A percentile compares a stretch with the other conserved stretches of the same genome.
Conservation (phyloP, 179 eudicot genomes). For the Drosera spatulata region DNA sequence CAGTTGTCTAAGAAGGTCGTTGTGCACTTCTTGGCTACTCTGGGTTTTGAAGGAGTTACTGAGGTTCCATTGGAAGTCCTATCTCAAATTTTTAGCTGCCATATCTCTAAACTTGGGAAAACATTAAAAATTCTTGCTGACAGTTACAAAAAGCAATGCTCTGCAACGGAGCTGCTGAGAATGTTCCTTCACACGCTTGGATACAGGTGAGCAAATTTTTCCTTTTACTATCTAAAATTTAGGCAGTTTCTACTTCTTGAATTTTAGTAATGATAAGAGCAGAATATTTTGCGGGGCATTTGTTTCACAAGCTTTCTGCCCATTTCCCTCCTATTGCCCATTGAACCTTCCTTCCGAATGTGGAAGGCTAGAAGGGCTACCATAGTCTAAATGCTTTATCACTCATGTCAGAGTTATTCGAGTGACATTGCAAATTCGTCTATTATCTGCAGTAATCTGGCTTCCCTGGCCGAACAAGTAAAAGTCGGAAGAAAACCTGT, state of each 20-base stretch:
- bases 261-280: neutral
- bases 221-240: neutral
- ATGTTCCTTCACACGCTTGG: constrained; percentile 85
- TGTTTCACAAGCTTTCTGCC: too few species aligned
- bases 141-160: constrained; percentile 76
- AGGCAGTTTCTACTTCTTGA: neutral
- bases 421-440: neutral
- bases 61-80: constrained; percentile 64
- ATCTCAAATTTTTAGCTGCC: constrained; percentile 73
- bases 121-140: constrained; percentile 73
- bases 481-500: constrained; percentile 51
- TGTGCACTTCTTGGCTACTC: constrained; percentile 39
- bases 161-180: constrained; percentile 72
- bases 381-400: neutral
- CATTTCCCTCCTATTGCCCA: too few species aligned
- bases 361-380: neutral
- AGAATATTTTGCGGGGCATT: neutral
- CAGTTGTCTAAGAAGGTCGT: constrained; percentile 62
- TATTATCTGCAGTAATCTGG: constrained; percentile 47
- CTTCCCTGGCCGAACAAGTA: constrained; percentile 51
- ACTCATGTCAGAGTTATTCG: constrained; percentile 1
- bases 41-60: constrained; percentile 73
- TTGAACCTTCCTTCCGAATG: neutral
- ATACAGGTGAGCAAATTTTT: constrained; percentile 40
- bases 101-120: constrained; percentile 64